phyloP scores from a whole-genome alignment of 164 flowering plant genomes.

The Cinnamomum micranthum region DNA sequence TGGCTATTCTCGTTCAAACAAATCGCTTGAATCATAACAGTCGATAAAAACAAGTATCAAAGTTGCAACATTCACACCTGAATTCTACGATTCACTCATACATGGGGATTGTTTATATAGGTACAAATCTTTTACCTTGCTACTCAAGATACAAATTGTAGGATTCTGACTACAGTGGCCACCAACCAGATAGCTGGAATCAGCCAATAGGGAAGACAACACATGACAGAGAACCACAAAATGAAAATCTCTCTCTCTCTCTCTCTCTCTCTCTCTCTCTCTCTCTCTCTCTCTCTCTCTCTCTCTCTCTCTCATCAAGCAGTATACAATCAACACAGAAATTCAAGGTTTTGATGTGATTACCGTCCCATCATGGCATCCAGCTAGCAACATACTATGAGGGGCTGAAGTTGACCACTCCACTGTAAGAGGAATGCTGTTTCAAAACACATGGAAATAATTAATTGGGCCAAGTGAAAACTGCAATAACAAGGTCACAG shows the following conservation, averaged over 20 bases:
- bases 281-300: neutral
- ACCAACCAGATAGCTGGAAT: neutral
- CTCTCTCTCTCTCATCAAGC: neutral
- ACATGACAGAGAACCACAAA: neutral
- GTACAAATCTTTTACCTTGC: too few species aligned
- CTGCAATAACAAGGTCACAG: too few species aligned
- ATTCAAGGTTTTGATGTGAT: neutral
- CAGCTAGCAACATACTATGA: constrained; percentile 72
- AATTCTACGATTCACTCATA: too few species aligned
- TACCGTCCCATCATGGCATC: constrained; percentile 99
- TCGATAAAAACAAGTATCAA: too few species aligned
- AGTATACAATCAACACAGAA: neutral
- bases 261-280: too few species aligned
- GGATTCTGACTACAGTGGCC: neutral
- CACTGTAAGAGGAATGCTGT: constrained; percentile 87
- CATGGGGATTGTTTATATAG: too few species aligned
- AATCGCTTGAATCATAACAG: too few species aligned
- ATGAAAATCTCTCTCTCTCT: too few species aligned
- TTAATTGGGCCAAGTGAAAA: constrained; percentile 1
- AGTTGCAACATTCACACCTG: too few species aligned
- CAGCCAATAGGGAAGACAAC: neutral
- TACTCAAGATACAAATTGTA: too few species aligned
- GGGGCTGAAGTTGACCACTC: constrained; percentile 86
- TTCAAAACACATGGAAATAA: constrained; percentile 9
- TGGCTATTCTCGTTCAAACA: too few species aligned